Evolutionary conservation across 352 stramenopile genomes (phyloP).

Genomic region (Pythium brachiatum): DNA sequence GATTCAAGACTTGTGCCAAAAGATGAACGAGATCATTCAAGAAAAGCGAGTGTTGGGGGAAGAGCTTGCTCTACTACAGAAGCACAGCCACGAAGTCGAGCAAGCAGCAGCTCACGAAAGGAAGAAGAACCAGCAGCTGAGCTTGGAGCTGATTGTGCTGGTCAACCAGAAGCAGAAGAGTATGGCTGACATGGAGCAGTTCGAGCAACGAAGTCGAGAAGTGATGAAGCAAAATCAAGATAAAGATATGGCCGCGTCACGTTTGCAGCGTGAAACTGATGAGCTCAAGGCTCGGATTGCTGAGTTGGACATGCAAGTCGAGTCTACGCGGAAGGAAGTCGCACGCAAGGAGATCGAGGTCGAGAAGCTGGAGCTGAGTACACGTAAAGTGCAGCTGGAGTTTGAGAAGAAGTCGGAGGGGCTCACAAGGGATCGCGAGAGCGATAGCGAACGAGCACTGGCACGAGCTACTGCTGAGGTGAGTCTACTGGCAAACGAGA

Average conservation of each 20-base stretch:
- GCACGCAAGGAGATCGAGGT: slow-evolving; percentile 45
- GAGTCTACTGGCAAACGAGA: slow-evolving; percentile 3
- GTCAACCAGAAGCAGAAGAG: slow-evolving; percentile 67
- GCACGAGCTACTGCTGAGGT: slow-evolving; percentile 18
- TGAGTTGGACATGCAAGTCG: slow-evolving; percentile 28
- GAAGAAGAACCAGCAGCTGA: slow-evolving; percentile 70
- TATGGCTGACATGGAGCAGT: slow-evolving; percentile 30
- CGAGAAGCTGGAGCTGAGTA: slow-evolving; percentile 36
- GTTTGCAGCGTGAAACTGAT: slow-evolving; percentile 25
- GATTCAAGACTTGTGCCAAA: slow-evolving; percentile 52
- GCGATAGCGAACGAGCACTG: slow-evolving; percentile 30
- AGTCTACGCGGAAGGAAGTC: slow-evolving; percentile 39
- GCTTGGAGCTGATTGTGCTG: slow-evolving; percentile 59
- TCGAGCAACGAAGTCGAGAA: slow-evolving; percentile 25
- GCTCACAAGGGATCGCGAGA: slow-evolving; percentile 12
- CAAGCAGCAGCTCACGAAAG: slow-evolving; percentile 29
- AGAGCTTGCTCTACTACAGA: slow-evolving; percentile 40
- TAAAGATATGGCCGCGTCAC: neutral
- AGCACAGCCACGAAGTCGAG: slow-evolving; percentile 32
- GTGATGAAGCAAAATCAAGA: slow-evolving; percentile 12
- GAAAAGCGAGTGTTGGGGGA: slow-evolving; percentile 38
- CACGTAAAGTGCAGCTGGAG: slow-evolving; percentile 34
- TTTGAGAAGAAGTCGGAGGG: slow-evolving; percentile 33
- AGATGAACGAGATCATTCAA: slow-evolving; percentile 51
- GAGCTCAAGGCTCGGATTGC: slow-evolving; percentile 17